These are phyloP conservation scores for Polysphondylium violaceum DNA, from an alignment of 78 protist genomes.

Conservation along the genomic window DNA sequence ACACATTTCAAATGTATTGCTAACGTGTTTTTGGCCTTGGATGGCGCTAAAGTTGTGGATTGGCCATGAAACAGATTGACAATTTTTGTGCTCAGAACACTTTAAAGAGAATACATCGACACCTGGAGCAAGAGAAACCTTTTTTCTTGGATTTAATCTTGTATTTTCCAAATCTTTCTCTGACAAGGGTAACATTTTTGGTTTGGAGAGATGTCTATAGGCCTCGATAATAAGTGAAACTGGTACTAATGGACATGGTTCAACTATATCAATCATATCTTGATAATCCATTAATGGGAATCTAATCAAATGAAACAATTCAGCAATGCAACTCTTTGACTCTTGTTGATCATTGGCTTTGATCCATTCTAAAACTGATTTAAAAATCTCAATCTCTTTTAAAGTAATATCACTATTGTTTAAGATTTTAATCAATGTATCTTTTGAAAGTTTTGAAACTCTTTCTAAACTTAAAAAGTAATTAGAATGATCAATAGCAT, in stretches of 20 bases:
- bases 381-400: constrained; percentile 59
- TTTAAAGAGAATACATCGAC: constrained; percentile 18
- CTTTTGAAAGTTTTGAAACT: constrained; percentile 50
- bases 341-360: background rate
- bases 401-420: constrained; percentile 16
- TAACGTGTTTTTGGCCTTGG: constrained; percentile 52
- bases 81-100: constrained; percentile 49
- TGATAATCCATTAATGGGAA: constrained; percentile 66
- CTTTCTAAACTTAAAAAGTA: constrained; percentile 41
- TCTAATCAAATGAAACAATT: constrained; percentile 42
- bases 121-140: constrained; percentile 25
- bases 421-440: constrained; percentile 24
- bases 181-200: constrained; percentile 26
- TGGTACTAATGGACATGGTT: constrained; percentile 33
- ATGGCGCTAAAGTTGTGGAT: constrained; percentile 41
- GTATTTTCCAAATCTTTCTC: background rate
- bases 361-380: constrained; percentile 54
- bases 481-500: constrained; percentile 19
- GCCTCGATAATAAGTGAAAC: constrained; percentile 24
- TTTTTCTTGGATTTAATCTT: constrained; percentile 41
- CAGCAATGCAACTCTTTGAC: background rate
- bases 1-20: constrained; percentile 43
- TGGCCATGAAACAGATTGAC: constrained; percentile 62
- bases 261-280: constrained; percentile 33
- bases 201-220: constrained; percentile 53